Evolutionary conservation across 352 stramenopile genomes (phyloP).

Genomic region (Pythium utonaiense): DNA sequence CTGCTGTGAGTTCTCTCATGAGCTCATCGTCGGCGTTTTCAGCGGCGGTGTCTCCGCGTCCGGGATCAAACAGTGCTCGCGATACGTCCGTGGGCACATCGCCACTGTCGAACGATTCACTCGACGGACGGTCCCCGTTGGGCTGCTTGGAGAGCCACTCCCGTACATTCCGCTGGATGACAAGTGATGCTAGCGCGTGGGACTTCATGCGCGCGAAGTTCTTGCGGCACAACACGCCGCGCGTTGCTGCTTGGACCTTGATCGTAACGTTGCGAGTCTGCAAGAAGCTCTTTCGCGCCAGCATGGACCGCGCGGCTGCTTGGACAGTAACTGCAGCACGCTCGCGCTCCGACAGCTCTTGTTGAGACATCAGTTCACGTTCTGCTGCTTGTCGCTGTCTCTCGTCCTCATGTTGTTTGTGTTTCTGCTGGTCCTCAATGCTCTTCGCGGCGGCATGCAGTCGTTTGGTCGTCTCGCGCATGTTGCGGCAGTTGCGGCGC

Average conservation of each 20-base stretch:
- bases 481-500: constrained; percentile 84
- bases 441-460: constrained; percentile 69
- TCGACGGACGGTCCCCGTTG: background rate
- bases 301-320: constrained; percentile 77
- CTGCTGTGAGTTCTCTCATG: constrained; percentile 16
- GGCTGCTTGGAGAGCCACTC: constrained; percentile 76
- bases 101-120: background rate
- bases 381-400: constrained; percentile 15
- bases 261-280: constrained; percentile 86
- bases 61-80: background rate
- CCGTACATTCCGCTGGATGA: constrained; percentile 84
- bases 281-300: constrained; percentile 78
- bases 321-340: constrained; percentile 82
- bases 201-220: constrained; percentile 87
- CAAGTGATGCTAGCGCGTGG: constrained; percentile 73
- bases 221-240: constrained; percentile 78
- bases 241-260: constrained; percentile 80
- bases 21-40: constrained; percentile 12
- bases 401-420: constrained; percentile 17
- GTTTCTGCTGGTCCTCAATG: constrained; percentile 58
- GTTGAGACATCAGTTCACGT: constrained; percentile 19
- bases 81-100: too few relatives aligned
- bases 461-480: constrained; percentile 83
- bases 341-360: constrained; percentile 52
- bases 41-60: background rate